phyloP scores from a whole-genome alignment of 2,329 filamentous ascomycete genomes.

The Xylaria sp. region DNA sequence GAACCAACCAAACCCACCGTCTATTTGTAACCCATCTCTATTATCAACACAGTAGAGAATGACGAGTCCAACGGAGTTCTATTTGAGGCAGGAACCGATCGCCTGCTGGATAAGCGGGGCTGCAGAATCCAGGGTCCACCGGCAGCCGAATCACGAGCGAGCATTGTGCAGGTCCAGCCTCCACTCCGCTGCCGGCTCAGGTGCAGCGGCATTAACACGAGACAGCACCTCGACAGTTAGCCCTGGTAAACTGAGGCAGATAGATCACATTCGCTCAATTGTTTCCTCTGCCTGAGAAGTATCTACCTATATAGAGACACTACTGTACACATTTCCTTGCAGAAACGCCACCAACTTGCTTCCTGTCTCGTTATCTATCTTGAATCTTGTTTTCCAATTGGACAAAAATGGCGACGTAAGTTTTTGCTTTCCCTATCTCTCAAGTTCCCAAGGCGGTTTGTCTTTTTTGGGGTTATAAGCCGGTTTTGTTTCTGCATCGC shows the following conservation, averaged over 20 bases:
- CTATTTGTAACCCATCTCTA: too few species aligned
- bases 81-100: conserved; percentile 19
- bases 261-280: not conserved
- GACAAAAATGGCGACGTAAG: conserved; percentile 42
- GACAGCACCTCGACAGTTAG: not conserved
- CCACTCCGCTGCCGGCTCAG: not conserved
- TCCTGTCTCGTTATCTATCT: not conserved
- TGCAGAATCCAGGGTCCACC: conserved; percentile 6
- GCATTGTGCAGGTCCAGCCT: not conserved
- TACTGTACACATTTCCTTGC: not conserved
- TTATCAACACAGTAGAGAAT: not conserved
- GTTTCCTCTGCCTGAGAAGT: too few species aligned
- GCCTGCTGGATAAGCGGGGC: not conserved
- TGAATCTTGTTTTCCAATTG: not conserved
- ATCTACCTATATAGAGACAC: not conserved
- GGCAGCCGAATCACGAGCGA: not conserved
- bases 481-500: not conserved
- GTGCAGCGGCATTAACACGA: not conserved
- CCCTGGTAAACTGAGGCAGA: not conserved
- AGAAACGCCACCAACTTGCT: not conserved
- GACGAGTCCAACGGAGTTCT: conserved; percentile 15
- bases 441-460: too few species aligned
- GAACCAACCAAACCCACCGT: too few species aligned
- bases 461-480: not conserved
- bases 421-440: conserved; percentile 6